Conservation (phyloP, 768 basidiomycete species). For the Cyathus striatus region DNA sequence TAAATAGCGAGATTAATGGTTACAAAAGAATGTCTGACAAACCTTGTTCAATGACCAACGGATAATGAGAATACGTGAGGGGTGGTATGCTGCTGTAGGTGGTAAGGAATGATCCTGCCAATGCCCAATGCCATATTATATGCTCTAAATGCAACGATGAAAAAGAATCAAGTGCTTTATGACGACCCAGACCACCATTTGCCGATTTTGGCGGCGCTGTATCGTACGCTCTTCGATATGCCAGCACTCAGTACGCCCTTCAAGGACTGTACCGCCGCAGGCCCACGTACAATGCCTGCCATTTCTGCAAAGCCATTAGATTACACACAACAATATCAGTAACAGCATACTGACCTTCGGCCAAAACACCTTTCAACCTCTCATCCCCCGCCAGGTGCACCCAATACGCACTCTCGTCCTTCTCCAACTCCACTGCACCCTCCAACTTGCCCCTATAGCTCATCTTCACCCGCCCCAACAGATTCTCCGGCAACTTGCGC, state of each 20-base stretch:
- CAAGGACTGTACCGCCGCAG: constrained; percentile 77
- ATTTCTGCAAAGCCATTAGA: constrained; percentile 49
- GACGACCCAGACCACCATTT: constrained; percentile 70
- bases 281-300: constrained; percentile 70
- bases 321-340: not conserved
- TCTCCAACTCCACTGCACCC: constrained; percentile 33
- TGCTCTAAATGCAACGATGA: constrained; percentile 1
- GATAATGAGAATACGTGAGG: no score
- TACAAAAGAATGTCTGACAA: not conserved
- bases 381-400: constrained; percentile 62
- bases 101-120: no score
- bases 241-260: constrained; percentile 88
- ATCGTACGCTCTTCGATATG: constrained; percentile 69
- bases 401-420: constrained; percentile 77
- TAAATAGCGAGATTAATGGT: not conserved
- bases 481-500: constrained; percentile 68
- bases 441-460: constrained; percentile 36
- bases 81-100: no score
- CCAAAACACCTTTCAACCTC: constrained; percentile 45
- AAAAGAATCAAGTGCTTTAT: constrained; percentile 1
- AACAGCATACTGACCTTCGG: constrained; percentile 49
- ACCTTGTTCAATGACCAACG: no score
- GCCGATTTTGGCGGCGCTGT: constrained; percentile 68
- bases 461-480: constrained; percentile 52
- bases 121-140: no score